Percentiles rank a stretch among this genome's conserved stretches.
Conservation (phyloP, 2,329 filamentous ascomycete genomes). For the Raffaelea arxii region DNA sequence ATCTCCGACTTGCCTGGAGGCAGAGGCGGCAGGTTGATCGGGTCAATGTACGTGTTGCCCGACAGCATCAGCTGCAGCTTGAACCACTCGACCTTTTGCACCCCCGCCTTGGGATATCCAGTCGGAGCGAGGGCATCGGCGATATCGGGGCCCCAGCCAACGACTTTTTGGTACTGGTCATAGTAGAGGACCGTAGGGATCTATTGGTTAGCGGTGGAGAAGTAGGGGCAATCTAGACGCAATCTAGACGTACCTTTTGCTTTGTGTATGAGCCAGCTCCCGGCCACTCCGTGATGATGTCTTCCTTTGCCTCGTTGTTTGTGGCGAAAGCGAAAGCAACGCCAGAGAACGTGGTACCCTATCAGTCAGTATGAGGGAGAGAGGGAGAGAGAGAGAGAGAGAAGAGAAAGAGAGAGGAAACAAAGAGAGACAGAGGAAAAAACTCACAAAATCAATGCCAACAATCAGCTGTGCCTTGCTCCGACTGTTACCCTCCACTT, state of each 20-base stretch:
- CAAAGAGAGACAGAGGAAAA: not conserved
- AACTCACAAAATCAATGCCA: constrained; percentile 90
- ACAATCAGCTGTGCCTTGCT: constrained; percentile 97
- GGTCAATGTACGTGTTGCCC: constrained; percentile 97
- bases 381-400: constrained; percentile 6
- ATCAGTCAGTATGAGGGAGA: not conserved
- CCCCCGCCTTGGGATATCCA: constrained; percentile 92
- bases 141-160: constrained; percentile 98
- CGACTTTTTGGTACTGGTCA: constrained; percentile 97
- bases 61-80: constrained; percentile 98
- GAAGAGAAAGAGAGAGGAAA: not conserved
- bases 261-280: constrained; percentile 96
- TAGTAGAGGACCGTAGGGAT: constrained; percentile 99
- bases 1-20: constrained; percentile 98
- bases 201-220: too few species aligned
- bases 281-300: constrained; percentile 98
- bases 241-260: constrained; percentile 68
- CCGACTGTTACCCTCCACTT: constrained; percentile 79
- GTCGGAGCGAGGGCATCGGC: constrained; percentile 93
- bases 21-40: constrained; percentile 94
- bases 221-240: not conserved
- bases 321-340: constrained; percentile 96
- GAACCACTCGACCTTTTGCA: constrained; percentile 99
- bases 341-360: constrained; percentile 97
- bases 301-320: constrained; percentile 94